Percentiles rank a stretch among this genome's conserved stretches.
Conservation (phyloP, 202 grass and related monocot species). For the Zizania palustris region DNA sequence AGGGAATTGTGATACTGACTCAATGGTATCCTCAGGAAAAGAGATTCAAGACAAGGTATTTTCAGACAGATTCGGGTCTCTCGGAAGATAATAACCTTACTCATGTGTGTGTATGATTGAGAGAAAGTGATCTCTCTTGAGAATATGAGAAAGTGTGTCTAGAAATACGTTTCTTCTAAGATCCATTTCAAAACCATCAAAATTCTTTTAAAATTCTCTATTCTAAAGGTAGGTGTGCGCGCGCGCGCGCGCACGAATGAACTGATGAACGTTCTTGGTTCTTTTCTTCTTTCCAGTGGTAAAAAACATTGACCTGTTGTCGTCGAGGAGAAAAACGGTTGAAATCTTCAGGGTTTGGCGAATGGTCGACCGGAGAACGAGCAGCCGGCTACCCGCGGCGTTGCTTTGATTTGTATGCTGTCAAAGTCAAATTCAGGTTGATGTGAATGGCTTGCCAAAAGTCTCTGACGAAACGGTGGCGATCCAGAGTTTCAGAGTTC, state of each 20-base stretch:
- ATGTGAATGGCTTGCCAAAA: neutral
- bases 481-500: slow-evolving; percentile 1
- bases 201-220: too few species aligned
- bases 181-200: too few species aligned
- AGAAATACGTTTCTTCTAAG: too few species aligned
- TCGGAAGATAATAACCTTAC: too few species aligned
- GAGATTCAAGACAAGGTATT: too few species aligned
- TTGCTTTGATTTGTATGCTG: neutral
- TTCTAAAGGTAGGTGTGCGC: too few species aligned
- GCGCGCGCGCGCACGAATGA: neutral
- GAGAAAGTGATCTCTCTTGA: too few species aligned
- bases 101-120: too few species aligned
- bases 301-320: neutral
- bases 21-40: too few species aligned
- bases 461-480: neutral
- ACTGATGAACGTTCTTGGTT: neutral
- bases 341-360: neutral
- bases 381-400: neutral
- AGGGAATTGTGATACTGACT: too few species aligned
- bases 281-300: neutral
- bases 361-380: neutral
- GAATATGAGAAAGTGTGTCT: too few species aligned
- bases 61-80: too few species aligned
- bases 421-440: slow-evolving; percentile 26
- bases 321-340: neutral